Percentiles rank a stretch among this genome's conserved stretches.
These are phyloP conservation scores for Neurospora intermedia DNA, from an alignment of 495 filamentous ascomycete genomes.

Conservation along the genomic window DNA sequence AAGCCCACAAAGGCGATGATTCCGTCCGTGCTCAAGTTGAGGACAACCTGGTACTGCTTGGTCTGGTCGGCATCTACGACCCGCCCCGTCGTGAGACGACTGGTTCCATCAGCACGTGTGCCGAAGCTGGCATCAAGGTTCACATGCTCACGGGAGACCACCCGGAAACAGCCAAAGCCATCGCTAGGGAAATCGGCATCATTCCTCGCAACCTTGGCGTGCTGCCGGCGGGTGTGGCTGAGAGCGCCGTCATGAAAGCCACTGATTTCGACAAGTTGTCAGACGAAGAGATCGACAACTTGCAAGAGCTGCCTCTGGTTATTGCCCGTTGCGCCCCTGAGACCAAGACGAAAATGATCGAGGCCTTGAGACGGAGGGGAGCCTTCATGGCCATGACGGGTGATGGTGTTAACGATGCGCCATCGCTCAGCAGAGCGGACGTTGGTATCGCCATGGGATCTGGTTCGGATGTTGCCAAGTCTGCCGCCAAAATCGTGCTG, in stretches of 20 bases:
- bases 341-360: conserved; percentile 60
- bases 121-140: conserved; percentile 60
- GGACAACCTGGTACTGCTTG: conserved; percentile 47
- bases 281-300: conserved; percentile 46
- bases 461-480: conserved; percentile 85
- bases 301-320: conserved; percentile 51
- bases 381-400: conserved; percentile 55
- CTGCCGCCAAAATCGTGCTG: conserved; percentile 75
- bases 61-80: conserved; percentile 67
- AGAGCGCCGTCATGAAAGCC: conserved; percentile 51
- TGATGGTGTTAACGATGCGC: conserved; percentile 81
- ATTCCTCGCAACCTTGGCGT: conserved; percentile 47
- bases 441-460: conserved; percentile 83
- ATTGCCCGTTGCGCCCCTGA: conserved; percentile 56
- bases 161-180: conserved; percentile 61
- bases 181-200: conserved; percentile 68
- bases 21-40: conserved; percentile 40
- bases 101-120: conserved; percentile 52
- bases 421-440: conserved; percentile 65
- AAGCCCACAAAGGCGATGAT: conserved; percentile 14
- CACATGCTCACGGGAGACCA: conserved; percentile 81
- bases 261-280: conserved; percentile 52
- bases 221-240: conserved; percentile 42
- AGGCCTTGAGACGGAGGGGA: conserved; percentile 52
- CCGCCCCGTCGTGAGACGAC: conserved; percentile 61